Percentiles rank a stretch among this genome's conserved stretches.
Conservation (phyloP, 129 eudicot genomes). For the Flaveria brownii region DNA sequence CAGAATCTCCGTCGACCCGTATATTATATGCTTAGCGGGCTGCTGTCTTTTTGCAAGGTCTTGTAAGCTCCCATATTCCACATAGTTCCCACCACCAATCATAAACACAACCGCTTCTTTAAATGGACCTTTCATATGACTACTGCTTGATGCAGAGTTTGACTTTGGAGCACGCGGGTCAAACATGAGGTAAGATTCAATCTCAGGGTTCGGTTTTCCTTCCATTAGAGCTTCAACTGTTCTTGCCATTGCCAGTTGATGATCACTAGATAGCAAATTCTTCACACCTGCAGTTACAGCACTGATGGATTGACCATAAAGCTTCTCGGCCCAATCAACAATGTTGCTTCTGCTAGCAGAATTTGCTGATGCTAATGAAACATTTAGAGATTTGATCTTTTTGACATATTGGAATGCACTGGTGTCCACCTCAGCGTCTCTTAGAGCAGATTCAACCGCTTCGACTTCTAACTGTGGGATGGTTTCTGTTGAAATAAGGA, state of each 20-base stretch:
- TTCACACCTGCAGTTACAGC: conserved; percentile 97
- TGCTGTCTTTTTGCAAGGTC: conserved; percentile 76
- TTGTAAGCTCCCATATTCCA: conserved; percentile 88
- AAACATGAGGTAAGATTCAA: conserved; percentile 72
- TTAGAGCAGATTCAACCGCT: conserved; percentile 70
- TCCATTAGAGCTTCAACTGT: conserved; percentile 94
- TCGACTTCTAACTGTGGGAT: conserved; percentile 75
- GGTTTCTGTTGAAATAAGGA: conserved; percentile 76
- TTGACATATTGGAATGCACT: conserved; percentile 94
- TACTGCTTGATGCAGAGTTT: conserved; percentile 47
- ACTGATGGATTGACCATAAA: conserved; percentile 93
- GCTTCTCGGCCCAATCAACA: conserved; percentile 96
- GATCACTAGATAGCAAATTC: conserved; percentile 79
- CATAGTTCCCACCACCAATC: conserved; percentile 96
- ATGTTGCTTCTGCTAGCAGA: conserved; percentile 89
- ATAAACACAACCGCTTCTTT: conserved; percentile 94
- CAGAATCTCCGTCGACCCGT: conserved; percentile 90
- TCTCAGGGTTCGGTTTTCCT: conserved; percentile 88
- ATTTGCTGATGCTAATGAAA: conserved; percentile 74
- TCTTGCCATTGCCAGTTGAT: conserved; percentile 79
- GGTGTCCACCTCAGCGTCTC: conserved; percentile 85
- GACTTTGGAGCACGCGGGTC: conserved; percentile 99
- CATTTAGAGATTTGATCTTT: conserved; percentile 80
- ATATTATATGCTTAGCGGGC: conserved; percentile 71
- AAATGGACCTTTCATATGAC: conserved; percentile 83